Evolutionary conservation across 2,329 filamentous ascomycete species (phyloP), one percentile per base, ranked within the genome.

Genomic region (Fusarium dlaminii): DNA sequence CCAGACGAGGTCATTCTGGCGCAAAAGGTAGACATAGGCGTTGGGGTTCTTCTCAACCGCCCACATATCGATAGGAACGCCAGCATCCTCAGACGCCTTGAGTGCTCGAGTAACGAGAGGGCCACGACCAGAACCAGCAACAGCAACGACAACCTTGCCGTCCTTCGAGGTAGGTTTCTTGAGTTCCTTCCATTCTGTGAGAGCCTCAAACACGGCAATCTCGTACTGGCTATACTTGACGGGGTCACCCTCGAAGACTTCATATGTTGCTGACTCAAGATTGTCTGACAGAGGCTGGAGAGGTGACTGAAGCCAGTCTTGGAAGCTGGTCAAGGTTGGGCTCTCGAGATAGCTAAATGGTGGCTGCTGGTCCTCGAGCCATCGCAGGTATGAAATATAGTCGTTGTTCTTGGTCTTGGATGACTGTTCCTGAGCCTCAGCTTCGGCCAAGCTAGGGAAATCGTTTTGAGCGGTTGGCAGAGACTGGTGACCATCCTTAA

Each of bases 151-250:
- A 6, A 98, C 91, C 8, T 90, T 88, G 24, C 91, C 92, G 54
- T 90, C 88, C 15, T 89, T 87, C 18, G 92, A 92, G 0, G 92
- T 94, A 2, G 94, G 91, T 79, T 94, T 95, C 37, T 89, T 86
- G 66, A 94, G 87, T 42, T 87, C 84, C 66, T 88, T 88, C 92
- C 96, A 97, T 79, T 98, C 95, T 18, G 85, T 87, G 70, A 99
- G 86, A 1, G 96, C 96, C 73, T 93, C 90, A 8, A 90, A 90
- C 64, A 97, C 92, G 20, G 96, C 96, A 51, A 89, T 87, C 81
- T 98, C 95, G 80, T 99, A 99, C 87, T 96, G 97, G 73, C 95
- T 91, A 81, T 99, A 99, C 83, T 99, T 99, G 83, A 99, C 93
- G 0, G 96, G 96, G 74, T 99, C 97, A 76, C 97, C 97, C 82